These are phyloP conservation scores for Dictyostelium firmibasis DNA, from an alignment of 78 protist species.

Conservation along the genomic window DNA sequence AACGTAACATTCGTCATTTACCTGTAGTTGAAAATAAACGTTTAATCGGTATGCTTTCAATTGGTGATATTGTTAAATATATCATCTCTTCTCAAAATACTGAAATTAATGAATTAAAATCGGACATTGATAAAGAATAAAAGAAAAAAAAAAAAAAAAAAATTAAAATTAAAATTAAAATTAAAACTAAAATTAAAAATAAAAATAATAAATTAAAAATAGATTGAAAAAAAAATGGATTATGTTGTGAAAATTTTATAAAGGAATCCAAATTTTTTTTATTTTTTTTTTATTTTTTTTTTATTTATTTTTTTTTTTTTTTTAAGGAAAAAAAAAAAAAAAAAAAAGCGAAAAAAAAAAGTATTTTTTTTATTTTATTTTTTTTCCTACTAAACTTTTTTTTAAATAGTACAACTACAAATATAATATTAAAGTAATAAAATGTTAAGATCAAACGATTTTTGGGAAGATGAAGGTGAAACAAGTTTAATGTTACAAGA, in stretches of 20 bases:
- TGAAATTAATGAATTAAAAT: slow-evolving; percentile 1
- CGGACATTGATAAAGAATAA: neutral
- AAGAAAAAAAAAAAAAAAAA: neutral
- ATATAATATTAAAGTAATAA: neutral
- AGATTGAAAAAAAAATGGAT: neutral
- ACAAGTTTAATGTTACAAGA: slow-evolving; percentile 23
- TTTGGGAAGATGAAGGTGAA: slow-evolving; percentile 48
- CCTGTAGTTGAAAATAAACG: slow-evolving; percentile 51
- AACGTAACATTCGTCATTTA: slow-evolving; percentile 61
- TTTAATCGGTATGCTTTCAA: slow-evolving; percentile 63
- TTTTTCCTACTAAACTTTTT: neutral
- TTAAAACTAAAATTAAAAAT: neutral
- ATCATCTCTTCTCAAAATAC: slow-evolving; percentile 30
- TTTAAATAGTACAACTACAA: neutral
- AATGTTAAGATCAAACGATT: slow-evolving; percentile 35
- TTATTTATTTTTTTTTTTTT: neutral
- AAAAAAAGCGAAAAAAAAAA: neutral
- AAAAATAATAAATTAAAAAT: neutral
- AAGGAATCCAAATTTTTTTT: no score
- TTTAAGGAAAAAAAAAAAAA: no score
- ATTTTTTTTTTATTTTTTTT: neutral
- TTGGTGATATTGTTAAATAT: slow-evolving; percentile 65
- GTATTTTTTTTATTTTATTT: neutral
- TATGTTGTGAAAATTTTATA: no score
- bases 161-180: neutral